phyloP scores from a whole-genome alignment of 129 eudicot species.

The Pseudognaphalium luteoalbum region DNA sequence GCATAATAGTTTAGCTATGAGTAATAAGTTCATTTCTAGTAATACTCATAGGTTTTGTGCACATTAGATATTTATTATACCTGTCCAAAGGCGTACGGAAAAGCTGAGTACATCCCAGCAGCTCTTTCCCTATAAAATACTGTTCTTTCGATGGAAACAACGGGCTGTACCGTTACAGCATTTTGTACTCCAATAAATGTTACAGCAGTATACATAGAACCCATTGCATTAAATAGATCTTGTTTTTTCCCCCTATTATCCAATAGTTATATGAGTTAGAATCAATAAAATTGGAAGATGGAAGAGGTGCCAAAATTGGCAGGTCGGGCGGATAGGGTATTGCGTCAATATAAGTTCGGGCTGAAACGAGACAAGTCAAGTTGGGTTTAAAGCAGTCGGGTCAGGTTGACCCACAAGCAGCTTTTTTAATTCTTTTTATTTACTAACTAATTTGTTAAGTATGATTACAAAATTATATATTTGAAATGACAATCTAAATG shows the following conservation, averaged over 20 bases:
- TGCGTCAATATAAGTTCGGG: not conserved
- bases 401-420: not conserved
- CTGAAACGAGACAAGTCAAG: not conserved
- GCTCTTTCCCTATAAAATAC: slow-evolving; percentile 95
- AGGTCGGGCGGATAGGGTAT: not conserved
- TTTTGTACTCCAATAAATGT: slow-evolving; percentile 73
- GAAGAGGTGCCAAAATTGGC: not conserved
- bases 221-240: slow-evolving; percentile 78
- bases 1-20: slow-evolving; percentile 20
- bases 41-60: not conserved
- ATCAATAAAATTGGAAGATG: not conserved
- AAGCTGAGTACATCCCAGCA: slow-evolving; percentile 92
- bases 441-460: not conserved
- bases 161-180: slow-evolving; percentile 69
- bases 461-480: not conserved
- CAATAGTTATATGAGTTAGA: not conserved
- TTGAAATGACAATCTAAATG: not conserved
- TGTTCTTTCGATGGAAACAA: slow-evolving; percentile 76
- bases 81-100: slow-evolving; percentile 87
- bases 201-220: slow-evolving; percentile 86
- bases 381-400: not conserved
- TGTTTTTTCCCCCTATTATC: slow-evolving; percentile 45
- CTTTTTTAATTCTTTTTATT: not conserved
- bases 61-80: slow-evolving; percentile 19
- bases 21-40: not conserved